phyloP scores from a whole-genome alignment of 331 rosid species.

The Rhamnella rubrinervis region DNA sequence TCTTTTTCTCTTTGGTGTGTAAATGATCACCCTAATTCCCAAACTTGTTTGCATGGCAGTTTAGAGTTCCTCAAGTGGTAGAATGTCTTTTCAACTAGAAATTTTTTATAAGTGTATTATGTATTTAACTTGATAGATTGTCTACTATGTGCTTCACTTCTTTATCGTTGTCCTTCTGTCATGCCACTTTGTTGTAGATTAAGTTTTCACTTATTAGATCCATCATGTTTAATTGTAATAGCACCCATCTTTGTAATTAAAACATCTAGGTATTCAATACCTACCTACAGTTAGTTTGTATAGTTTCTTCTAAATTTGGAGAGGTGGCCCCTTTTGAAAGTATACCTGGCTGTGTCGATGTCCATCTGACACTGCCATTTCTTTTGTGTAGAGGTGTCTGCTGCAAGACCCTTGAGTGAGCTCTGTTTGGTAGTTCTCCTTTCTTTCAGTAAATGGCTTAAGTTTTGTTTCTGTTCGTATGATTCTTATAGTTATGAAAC shows the following conservation, averaged over 20 bases:
- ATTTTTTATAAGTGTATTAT: not conserved
- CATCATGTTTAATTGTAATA: not conserved
- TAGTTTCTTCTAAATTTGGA: not conserved
- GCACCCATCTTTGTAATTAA: not conserved
- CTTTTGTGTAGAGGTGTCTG: conserved; percentile 3
- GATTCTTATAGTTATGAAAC: not conserved
- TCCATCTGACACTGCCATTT: not conserved
- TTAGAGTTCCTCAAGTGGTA: not conserved
- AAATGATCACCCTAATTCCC: not conserved
- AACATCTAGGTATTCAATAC: not conserved
- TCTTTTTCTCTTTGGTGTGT: not conserved
- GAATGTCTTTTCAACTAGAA: not conserved
- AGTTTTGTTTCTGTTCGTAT: not conserved
- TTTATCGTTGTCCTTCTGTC: not conserved
- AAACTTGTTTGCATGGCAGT: not conserved
- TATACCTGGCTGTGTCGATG: not conserved
- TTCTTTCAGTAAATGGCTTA: not conserved
- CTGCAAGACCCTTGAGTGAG: not conserved
- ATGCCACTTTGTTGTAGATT: not conserved
- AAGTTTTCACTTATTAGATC: not conserved
- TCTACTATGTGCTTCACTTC: not conserved
- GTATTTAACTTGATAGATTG: not conserved
- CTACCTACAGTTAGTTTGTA: not conserved
- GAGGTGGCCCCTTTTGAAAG: not conserved
- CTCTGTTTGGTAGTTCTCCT: not conserved